Evolutionary conservation across 2,329 filamentous ascomycete species (phyloP), one percentile per base, ranked within the genome.

Genomic region (Raffaelea arxii): DNA sequence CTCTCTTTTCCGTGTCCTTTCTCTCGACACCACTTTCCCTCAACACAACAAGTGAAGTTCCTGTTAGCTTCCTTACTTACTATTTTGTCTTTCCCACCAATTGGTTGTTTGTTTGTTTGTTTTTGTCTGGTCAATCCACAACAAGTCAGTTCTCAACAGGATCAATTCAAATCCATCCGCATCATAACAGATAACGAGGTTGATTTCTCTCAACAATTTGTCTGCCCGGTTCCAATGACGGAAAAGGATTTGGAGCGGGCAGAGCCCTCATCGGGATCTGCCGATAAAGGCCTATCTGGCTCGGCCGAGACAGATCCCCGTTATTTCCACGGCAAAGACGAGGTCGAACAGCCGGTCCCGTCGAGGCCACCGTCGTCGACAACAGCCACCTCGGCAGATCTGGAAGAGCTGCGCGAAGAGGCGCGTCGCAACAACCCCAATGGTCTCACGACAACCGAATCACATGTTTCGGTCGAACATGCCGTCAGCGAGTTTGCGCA

Each of bases 401-500:
- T 57, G 16, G 67, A 70, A 50, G 61, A 70, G 40, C 58, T 65
- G 51, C 58, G 61, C 24, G 66, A 72, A 47, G 58, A 63, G 44
- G 65, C 62, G 5, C 63, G 66, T 21, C 66, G 65, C 43, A 65
- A 60, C 49, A 76, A 76, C 53, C 71, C 72, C 41, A 65, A 68
- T 55, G 72, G 72, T 30, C 67, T 68, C 45, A 64, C 67, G 5
- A 58, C 57, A n/a, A 56, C 61, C 22, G 53, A 60, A 42, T 56
- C 58, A 3, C 78, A 78, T 21, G 72, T 89, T 25, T 79, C 83
- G 9, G 73, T 90, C 44, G 68, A 77, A 49, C 74, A 75, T 44
- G 84, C 84, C 38, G 77, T 86, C 61, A 76, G 75, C 25, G 82
- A 88, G 23, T 90, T 89, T 53, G 76, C 75, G 0, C 72, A 84